These are phyloP conservation scores for Sequoiadendron giganteum DNA, from an alignment of 75 land plant genomes.

Conservation along the genomic window DNA sequence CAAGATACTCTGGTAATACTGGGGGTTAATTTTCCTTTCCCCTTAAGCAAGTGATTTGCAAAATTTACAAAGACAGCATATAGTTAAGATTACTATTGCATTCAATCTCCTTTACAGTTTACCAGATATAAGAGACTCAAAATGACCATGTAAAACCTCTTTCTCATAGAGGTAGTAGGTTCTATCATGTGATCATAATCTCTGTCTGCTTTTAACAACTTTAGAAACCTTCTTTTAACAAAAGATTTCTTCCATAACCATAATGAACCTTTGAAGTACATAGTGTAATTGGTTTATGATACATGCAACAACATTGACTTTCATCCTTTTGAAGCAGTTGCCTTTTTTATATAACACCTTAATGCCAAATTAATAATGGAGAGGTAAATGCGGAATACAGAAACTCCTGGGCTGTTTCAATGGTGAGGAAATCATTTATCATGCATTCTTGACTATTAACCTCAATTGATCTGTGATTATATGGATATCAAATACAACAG, in stretches of 20 bases:
- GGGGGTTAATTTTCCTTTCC: not conserved
- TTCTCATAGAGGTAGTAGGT: not conserved
- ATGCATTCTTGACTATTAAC: no score
- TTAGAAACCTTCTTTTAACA: not conserved
- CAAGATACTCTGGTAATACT: not conserved
- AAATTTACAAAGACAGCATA: not conserved
- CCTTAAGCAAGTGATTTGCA: not conserved
- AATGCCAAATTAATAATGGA: no score
- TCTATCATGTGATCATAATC: not conserved
- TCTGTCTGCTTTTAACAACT: not conserved
- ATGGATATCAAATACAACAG: no score
- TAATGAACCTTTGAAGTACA: not conserved
- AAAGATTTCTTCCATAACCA: not conserved
- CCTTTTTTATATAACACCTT: no score
- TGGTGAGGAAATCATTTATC: no score
- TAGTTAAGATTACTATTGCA: not conserved
- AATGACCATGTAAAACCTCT: not conserved
- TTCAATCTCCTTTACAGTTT: not conserved
- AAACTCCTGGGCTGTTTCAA: no score
- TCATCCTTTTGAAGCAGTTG: no score
- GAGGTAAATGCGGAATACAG: no score
- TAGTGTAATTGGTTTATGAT: not conserved
- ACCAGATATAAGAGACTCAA: not conserved
- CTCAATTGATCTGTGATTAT: no score
- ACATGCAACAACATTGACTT: not conserved